Evolutionary conservation across 2,329 filamentous ascomycete genomes (phyloP).

Genomic region (Westerdykella sp.): DNA sequence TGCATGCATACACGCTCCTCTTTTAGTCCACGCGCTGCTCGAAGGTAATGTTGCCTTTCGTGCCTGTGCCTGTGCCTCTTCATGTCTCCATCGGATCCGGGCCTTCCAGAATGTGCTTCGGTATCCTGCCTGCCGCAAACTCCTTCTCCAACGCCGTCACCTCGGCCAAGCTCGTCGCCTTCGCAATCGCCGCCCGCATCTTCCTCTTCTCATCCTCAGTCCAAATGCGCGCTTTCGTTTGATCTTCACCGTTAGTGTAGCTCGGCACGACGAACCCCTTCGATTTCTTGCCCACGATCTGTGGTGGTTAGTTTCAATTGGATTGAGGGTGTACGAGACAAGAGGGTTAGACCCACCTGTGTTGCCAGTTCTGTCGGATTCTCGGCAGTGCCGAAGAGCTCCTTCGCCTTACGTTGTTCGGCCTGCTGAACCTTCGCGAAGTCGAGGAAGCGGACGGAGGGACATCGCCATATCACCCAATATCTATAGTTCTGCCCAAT

Average conservation of each 20-base stretch:
- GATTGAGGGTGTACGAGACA: neutral
- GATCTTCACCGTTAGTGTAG: conserved; percentile 31
- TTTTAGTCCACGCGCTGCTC: too few species aligned
- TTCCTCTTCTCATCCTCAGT: conserved; percentile 83
- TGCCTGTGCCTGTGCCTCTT: conserved; percentile 1
- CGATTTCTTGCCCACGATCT: conserved; percentile 82
- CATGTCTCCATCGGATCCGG: conserved; percentile 27
- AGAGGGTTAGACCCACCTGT: conserved; percentile 45
- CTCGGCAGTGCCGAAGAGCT: conserved; percentile 75
- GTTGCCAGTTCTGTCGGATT: conserved; percentile 75
- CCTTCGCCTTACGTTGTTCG: conserved; percentile 68
- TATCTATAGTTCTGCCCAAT: conserved; percentile 71
- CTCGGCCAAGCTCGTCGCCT: conserved; percentile 82
- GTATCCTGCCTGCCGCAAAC: conserved; percentile 80
- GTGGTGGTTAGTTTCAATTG: neutral
- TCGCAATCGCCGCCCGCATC: conserved; percentile 79
- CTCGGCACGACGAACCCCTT: conserved; percentile 60
- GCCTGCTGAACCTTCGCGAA: conserved; percentile 84
- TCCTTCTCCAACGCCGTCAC: conserved; percentile 88
- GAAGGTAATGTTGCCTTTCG: neutral
- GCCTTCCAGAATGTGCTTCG: conserved; percentile 37
- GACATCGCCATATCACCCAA: conserved; percentile 85
- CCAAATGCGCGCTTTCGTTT: conserved; percentile 58
- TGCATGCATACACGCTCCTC: too few species aligned
- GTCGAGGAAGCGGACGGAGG: conserved; percentile 81